These are phyloP conservation scores for Epichloe uncinata DNA, from an alignment of 2,329 filamentous ascomycete genomes.

Conservation along the genomic window DNA sequence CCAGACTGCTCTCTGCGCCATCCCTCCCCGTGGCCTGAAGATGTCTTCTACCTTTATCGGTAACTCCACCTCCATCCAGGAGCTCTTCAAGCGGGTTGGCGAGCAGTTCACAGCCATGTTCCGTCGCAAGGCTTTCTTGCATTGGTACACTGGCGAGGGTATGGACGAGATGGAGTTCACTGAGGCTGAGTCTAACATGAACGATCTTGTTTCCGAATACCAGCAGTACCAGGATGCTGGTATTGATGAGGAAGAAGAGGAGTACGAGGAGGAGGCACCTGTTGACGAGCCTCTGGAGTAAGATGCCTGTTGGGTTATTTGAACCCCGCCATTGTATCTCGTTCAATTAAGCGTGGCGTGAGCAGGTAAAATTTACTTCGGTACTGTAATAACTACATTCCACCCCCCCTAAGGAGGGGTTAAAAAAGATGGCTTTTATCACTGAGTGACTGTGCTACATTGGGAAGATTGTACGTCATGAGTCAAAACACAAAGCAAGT, in stretches of 20 bases:
- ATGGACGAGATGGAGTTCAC: conserved; percentile 99
- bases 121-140: conserved; percentile 99
- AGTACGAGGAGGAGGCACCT: conserved; percentile 78
- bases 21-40: conserved; percentile 91
- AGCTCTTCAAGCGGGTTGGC: conserved; percentile 99
- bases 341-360: background rate
- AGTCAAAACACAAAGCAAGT: background rate
- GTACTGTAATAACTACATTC: conserved; percentile 8
- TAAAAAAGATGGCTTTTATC: background rate
- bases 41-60: conserved; percentile 99
- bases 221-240: conserved; percentile 99
- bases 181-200: conserved; percentile 99
- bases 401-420: background rate
- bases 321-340: background rate
- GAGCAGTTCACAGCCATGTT: conserved; percentile 99
- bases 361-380: conserved; percentile 16
- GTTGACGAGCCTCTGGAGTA: conserved; percentile 52
- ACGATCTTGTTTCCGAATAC: conserved; percentile 98
- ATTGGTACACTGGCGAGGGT: conserved; percentile 99
- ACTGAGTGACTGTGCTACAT: background rate
- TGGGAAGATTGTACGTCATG: background rate
- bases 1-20: conserved; percentile 97
- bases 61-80: conserved; percentile 98
- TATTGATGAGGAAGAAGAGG: conserved; percentile 93
- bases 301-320: background rate